Percentiles rank a stretch among this genome's conserved stretches.
phyloP scores from a whole-genome alignment of 768 basidiomycete genomes.

The Lactarius tabidus region DNA sequence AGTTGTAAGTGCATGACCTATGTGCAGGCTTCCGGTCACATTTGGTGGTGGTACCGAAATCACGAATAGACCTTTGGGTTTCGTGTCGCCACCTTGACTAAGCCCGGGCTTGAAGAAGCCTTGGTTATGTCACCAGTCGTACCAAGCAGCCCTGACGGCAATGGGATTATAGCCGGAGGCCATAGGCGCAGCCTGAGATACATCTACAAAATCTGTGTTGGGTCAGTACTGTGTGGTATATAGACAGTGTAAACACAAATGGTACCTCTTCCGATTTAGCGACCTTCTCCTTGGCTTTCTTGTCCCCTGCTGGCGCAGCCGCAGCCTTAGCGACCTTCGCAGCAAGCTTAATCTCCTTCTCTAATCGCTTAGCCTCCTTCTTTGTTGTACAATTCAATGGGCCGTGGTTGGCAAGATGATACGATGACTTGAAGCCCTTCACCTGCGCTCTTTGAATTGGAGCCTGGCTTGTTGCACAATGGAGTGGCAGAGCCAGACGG shows the following conservation, averaged over 20 bases:
- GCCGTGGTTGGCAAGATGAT: background rate
- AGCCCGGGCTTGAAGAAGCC: constrained; percentile 85
- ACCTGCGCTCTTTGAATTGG: constrained; percentile 42
- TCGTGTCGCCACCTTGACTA: constrained; percentile 51
- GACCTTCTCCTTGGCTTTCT: constrained; percentile 76
- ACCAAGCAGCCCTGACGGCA: constrained; percentile 93
- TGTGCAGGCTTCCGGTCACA: constrained; percentile 92
- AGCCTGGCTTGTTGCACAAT: constrained; percentile 8
- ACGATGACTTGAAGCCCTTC: background rate
- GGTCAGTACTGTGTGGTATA: background rate
- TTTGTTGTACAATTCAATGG: constrained; percentile 46
- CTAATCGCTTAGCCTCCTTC: constrained; percentile 79
- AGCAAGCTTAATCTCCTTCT: constrained; percentile 75
- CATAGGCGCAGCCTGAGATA: constrained; percentile 85
- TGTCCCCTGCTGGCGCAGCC: constrained; percentile 45
- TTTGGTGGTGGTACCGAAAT: constrained; percentile 93
- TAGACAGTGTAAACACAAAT: constrained; percentile 49
- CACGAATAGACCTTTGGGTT: constrained; percentile 70
- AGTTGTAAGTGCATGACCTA: constrained; percentile 89
- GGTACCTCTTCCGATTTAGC: constrained; percentile 62
- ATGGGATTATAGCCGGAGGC: constrained; percentile 92
- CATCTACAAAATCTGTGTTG: constrained; percentile 46
- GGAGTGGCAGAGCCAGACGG: constrained; percentile 18
- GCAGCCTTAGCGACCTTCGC: constrained; percentile 54
- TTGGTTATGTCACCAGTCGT: constrained; percentile 93